Base-by-base conservation (phyloP, 2,329 filamentous ascomycete genomes). In the Curvularia verruculosa region DNA sequence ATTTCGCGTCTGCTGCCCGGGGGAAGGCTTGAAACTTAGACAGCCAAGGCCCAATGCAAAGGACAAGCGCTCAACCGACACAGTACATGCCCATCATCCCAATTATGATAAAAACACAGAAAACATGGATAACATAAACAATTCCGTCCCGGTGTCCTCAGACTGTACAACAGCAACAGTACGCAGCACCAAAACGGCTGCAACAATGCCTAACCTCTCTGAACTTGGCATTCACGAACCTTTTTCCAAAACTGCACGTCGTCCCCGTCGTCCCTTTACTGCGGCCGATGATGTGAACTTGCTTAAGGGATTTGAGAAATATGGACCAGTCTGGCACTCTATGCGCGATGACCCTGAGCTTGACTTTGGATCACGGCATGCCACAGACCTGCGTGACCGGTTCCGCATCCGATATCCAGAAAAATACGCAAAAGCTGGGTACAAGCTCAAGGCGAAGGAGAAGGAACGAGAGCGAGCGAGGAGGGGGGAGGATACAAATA, bases 371-470 rank as follows among this genome's bases (percentile, higher is more conserved):
- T 77, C 81, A 61, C 80, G 85, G 40, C 81, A 81, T 43, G 64
- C 74, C 1, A 86, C 84, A 1, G 86, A 88, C 65, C 68, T 89
- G 13, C 79, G 86, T 29, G 86, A 88, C 68, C 82, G 85, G 3
- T 86, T 88, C 61, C 79, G 86, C 15, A 86, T 84, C 7, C 80
- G 81, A 29, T 88, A 83, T 62, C 84, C 85, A 0, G 79, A 85
- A 28, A 77, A 81, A 18, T 88, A 87, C 66, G 79, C 78, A 12
- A 74, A 78, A 50, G 77, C 78, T n/a, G 81, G 81, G 5, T 75
- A 77, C 46, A 79, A 77, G 48, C 64, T 76, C 28, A 75, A 77
- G 49, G 56, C 67, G 73, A 75, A 43, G 58, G 71, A 19, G 65
- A 72, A 52, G 18, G 40, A 71, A 61, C 36, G 65, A 59, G 31